Conservation (phyloP, 306 rosid species). For the Mimosa bimucronata region DNA sequence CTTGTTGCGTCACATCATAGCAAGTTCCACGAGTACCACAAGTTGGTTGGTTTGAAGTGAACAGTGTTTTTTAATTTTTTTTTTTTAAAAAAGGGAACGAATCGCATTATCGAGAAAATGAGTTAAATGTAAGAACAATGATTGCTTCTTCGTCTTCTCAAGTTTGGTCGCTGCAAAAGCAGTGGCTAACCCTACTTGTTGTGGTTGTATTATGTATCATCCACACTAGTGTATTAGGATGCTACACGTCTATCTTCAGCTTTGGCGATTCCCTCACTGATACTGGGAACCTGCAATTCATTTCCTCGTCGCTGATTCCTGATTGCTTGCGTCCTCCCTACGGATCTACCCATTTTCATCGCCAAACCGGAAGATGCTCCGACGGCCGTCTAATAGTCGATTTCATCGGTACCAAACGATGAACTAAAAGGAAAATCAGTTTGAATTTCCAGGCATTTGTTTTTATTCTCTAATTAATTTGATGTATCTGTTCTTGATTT, state of each 20-base stretch:
- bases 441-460: background rate
- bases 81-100: background rate
- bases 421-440: background rate
- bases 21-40: background rate
- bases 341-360: conserved; percentile 67
- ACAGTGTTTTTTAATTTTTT: too few relatives aligned
- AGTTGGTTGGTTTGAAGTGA: background rate
- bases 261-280: conserved; percentile 70
- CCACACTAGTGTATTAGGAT: background rate
- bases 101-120: background rate
- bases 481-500: background rate
- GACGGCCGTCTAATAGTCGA: conserved; percentile 85
- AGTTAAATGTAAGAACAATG: background rate
- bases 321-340: conserved; percentile 50
- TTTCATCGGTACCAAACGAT: conserved; percentile 58
- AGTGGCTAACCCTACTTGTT: conserved; percentile 12
- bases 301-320: background rate
- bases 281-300: conserved; percentile 52
- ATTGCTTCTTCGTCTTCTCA: background rate
- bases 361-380: conserved; percentile 67
- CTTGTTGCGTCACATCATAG: background rate
- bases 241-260: conserved; percentile 59
- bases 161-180: conserved; percentile 1
- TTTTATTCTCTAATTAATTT: background rate
- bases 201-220: background rate